Conservation (phyloP, 2,329 filamentous ascomycete species). For the Scytalidium lignicola region DNA sequence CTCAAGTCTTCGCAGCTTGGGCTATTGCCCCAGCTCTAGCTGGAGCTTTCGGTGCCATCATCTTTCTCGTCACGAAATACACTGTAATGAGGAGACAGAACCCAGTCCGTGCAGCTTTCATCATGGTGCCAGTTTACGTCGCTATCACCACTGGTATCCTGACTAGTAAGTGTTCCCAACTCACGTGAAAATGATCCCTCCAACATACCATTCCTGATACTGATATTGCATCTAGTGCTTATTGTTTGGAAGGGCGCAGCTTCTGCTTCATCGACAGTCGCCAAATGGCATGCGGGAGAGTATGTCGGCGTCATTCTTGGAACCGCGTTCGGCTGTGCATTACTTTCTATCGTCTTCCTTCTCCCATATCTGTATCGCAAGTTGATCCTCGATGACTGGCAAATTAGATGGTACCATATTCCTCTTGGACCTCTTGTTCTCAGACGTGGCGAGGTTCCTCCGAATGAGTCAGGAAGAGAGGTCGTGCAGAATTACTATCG, state of each 20-base stretch:
- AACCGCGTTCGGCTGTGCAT: conserved; percentile 31
- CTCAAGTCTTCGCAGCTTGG: conserved; percentile 57
- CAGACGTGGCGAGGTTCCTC: conserved; percentile 29
- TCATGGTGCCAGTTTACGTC: conserved; percentile 37
- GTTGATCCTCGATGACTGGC: conserved; percentile 38
- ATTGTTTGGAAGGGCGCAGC: conserved; percentile 38
- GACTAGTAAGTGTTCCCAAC: conserved; percentile 20
- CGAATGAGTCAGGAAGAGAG: conserved; percentile 25
- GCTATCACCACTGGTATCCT: conserved; percentile 35
- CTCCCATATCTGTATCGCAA: conserved; percentile 41
- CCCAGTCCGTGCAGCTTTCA: conserved; percentile 35
- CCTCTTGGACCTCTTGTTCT: conserved; percentile 37
- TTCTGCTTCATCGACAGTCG: conserved; percentile 28
- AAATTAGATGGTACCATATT: conserved; percentile 36
- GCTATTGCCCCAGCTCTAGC: conserved; percentile 53
- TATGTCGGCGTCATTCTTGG: conserved; percentile 37
- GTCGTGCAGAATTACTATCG: conserved; percentile 35
- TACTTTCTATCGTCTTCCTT: conserved; percentile 38
- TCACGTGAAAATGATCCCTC: too few relatives aligned
- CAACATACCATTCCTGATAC: too few relatives aligned
- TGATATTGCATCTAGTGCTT: conserved; percentile 18
- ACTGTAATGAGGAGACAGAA: conserved; percentile 36
- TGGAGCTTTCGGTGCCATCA: conserved; percentile 44
- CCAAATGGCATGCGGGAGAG: conserved; percentile 27
- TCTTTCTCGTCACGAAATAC: conserved; percentile 38